Evolutionary conservation across 768 basidiomycete species (phyloP).

Genomic region (Calocera cornea): DNA sequence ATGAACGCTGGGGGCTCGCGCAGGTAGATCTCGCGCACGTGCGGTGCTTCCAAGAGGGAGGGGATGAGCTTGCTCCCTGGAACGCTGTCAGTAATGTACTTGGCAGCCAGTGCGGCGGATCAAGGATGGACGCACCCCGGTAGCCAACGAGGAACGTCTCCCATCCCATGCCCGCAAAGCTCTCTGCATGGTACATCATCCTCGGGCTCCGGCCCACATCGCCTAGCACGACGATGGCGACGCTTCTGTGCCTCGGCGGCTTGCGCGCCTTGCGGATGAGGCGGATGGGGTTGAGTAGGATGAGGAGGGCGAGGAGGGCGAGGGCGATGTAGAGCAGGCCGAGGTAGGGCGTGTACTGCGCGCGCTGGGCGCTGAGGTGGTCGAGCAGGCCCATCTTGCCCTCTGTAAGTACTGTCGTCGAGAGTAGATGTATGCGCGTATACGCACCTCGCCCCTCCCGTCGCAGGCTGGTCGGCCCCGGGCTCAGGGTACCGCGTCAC

Average conservation of each 20-base stretch:
- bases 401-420: too few relatives aligned
- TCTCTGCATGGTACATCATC: slow-evolving; percentile 98
- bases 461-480: too few relatives aligned
- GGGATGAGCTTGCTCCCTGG: slow-evolving; percentile 70
- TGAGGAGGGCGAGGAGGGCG: not conserved
- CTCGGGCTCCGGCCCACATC: slow-evolving; percentile 92
- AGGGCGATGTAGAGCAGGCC: not conserved
- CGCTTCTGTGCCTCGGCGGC: slow-evolving; percentile 40
- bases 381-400: not conserved
- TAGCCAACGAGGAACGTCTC: slow-evolving; percentile 76
- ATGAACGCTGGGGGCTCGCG: slow-evolving; percentile 45
- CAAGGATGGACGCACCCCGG: slow-evolving; percentile 62
- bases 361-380: not conserved
- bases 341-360: not conserved
- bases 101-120: too few relatives aligned
- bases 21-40: slow-evolving; percentile 54
- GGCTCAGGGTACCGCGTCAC: too few relatives aligned
- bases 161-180: slow-evolving; percentile 69
- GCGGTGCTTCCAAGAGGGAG: slow-evolving; percentile 51
- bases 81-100: too few relatives aligned
- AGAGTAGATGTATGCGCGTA: too few relatives aligned
- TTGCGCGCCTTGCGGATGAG: not conserved
- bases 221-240: slow-evolving; percentile 84
- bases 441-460: too few relatives aligned
- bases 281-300: not conserved